Conservation (phyloP, 2,329 filamentous ascomycete genomes). For the Gaeumannomyces tritici region DNA sequence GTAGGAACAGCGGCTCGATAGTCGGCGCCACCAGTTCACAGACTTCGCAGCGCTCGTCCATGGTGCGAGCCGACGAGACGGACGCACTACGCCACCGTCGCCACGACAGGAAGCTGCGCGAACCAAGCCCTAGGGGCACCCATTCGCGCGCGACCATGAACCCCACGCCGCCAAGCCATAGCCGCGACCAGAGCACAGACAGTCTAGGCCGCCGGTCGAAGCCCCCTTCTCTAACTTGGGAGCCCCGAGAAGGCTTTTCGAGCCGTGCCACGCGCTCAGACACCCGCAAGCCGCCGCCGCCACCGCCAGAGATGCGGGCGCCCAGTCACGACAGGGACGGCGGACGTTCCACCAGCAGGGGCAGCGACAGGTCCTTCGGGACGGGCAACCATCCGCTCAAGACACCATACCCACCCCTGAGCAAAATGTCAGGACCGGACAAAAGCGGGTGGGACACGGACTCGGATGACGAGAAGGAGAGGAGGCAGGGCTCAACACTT, state of each 20-base stretch:
- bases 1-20: not conserved
- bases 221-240: not conserved
- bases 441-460: slow-evolving; percentile 12
- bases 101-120: not conserved
- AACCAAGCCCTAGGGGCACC: not conserved
- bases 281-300: slow-evolving; percentile 1
- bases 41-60: not conserved
- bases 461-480: slow-evolving; percentile 8
- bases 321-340: not conserved
- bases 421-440: not conserved
- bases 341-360: not conserved
- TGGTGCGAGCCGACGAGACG: not conserved
- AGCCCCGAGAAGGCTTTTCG: not conserved
- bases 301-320: not conserved
- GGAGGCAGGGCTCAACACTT: not conserved
- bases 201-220: not conserved
- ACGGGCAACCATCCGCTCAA: slow-evolving; percentile 4
- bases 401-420: slow-evolving; percentile 8
- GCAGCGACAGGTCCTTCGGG: not conserved
- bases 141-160: not conserved
- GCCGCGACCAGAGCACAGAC: not conserved
- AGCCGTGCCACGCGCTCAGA: not conserved
- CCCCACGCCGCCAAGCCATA: not conserved
- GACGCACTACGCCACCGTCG: not conserved
- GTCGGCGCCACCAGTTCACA: not conserved